Evolutionary conservation across 1,139 yeast species (phyloP).

Genomic region (Geotrichum klebahnii): DNA sequence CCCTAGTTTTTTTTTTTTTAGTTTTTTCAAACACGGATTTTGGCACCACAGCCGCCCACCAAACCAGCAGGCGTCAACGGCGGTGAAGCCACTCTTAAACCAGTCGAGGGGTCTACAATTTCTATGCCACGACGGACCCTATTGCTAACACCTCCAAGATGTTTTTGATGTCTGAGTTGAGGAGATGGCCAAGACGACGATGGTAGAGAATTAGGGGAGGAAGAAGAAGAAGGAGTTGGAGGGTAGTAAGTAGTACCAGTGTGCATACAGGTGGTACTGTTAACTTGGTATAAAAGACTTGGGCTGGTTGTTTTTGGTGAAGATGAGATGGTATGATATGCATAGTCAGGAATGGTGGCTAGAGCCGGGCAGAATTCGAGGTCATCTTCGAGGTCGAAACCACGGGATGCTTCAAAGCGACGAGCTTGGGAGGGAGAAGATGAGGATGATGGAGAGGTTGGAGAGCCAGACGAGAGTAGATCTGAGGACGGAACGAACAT

Average conservation of each 20-base stretch:
- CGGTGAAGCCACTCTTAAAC: conserved; percentile 48
- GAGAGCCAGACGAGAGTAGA: background rate
- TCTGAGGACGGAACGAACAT: too few species aligned
- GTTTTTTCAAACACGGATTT: conserved; percentile 1
- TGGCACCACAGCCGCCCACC: too few species aligned
- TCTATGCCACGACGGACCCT: conserved; percentile 67
- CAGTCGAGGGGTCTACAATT: conserved; percentile 75
- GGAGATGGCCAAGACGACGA: too few species aligned
- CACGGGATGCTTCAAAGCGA: conserved; percentile 59
- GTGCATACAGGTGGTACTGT: background rate
- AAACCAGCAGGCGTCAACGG: background rate
- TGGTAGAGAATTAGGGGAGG: background rate
- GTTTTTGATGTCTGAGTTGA: too few species aligned
- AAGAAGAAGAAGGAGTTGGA: too few species aligned
- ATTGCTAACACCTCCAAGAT: too few species aligned
- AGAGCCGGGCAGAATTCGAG: conserved; percentile 54
- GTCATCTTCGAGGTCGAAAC: conserved; percentile 69
- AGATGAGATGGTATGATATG: background rate
- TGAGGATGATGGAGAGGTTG: background rate
- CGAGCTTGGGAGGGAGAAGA: conserved; percentile 34
- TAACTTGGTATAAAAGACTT: background rate
- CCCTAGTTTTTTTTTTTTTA: too few species aligned
- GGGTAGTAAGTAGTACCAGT: background rate
- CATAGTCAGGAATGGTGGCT: background rate
- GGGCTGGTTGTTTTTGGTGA: background rate